phyloP scores from a whole-genome alignment of 2,329 filamentous ascomycete species.

The Colletotrichum camelliae region DNA sequence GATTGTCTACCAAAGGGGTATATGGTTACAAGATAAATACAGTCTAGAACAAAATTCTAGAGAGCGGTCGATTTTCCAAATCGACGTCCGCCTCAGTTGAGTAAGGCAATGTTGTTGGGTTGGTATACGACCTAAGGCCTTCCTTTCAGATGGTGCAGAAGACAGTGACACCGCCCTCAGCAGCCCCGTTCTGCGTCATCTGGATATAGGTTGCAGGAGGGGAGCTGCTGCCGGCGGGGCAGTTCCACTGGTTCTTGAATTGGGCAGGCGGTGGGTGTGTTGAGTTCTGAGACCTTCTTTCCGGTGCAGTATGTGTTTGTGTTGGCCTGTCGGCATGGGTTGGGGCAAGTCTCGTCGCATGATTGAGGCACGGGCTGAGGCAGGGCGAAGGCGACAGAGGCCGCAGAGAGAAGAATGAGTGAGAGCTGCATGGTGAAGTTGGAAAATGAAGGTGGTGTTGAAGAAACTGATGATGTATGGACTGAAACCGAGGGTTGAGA shows the following conservation, averaged over 20 bases:
- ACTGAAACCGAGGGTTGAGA: not conserved
- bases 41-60: not conserved
- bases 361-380: not conserved
- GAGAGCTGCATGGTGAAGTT: not conserved
- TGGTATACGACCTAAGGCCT: not conserved
- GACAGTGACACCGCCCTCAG: not conserved
- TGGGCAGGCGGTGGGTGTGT: not conserved
- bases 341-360: not conserved
- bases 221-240: not conserved
- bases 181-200: not conserved
- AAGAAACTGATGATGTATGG: fast-evolving
- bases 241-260: not conserved
- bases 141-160: not conserved
- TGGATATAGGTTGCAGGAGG: not conserved
- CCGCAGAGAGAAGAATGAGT: not conserved
- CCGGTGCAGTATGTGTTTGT: not conserved
- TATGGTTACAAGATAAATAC: not conserved
- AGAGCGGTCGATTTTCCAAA: not conserved
- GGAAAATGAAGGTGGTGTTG: not conserved
- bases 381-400: not conserved
- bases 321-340: not conserved
- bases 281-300: not conserved
- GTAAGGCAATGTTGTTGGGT: not conserved
- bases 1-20: not conserved
- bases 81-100: fast-evolving